Evolutionary conservation across 2,329 filamentous ascomycete species (phyloP).

Genomic region (Tolypocladium sp.): DNA sequence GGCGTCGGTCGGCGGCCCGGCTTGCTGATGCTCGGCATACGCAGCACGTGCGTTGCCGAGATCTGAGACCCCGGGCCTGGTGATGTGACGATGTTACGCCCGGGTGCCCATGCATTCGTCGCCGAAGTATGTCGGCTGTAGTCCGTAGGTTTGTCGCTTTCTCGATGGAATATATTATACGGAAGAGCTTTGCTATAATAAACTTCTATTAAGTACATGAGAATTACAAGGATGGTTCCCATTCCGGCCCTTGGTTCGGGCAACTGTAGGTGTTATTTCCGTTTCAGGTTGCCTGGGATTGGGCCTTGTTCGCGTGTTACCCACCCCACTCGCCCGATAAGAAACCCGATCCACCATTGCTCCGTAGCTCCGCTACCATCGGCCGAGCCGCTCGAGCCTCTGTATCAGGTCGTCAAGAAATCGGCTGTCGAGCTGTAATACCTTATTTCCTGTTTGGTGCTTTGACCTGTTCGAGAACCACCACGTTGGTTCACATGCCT

Average conservation of each 20-base stretch:
- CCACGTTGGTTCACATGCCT: not conserved
- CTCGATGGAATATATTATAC: too few species aligned
- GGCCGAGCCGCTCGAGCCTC: not conserved
- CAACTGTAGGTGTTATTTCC: not conserved
- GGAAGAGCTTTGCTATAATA: not conserved
- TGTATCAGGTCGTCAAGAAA: not conserved
- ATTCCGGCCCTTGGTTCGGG: not conserved
- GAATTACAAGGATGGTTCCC: not conserved
- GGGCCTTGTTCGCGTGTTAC: not conserved
- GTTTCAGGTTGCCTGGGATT: not conserved
- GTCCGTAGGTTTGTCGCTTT: too few species aligned
- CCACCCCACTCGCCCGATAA: not conserved
- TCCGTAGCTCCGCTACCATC: not conserved
- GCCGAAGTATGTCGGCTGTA: not conserved
- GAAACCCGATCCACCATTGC: not conserved
- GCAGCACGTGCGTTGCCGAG: not conserved
- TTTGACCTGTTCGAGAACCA: not conserved
- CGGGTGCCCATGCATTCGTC: too few species aligned
- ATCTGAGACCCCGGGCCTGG: not conserved
- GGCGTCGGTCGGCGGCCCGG: slow-evolving; percentile 8
- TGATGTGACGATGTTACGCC: not conserved
- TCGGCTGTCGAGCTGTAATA: not conserved
- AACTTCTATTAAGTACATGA: not conserved
- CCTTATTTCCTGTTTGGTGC: not conserved
- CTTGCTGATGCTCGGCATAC: slow-evolving; percentile 24